Percentiles rank a stretch among this genome's conserved stretches.
These are phyloP conservation scores for Marchantia polymorpha DNA, from an alignment of 225 moss, liverwort and hornwort genomes.

Conservation along the genomic window DNA sequence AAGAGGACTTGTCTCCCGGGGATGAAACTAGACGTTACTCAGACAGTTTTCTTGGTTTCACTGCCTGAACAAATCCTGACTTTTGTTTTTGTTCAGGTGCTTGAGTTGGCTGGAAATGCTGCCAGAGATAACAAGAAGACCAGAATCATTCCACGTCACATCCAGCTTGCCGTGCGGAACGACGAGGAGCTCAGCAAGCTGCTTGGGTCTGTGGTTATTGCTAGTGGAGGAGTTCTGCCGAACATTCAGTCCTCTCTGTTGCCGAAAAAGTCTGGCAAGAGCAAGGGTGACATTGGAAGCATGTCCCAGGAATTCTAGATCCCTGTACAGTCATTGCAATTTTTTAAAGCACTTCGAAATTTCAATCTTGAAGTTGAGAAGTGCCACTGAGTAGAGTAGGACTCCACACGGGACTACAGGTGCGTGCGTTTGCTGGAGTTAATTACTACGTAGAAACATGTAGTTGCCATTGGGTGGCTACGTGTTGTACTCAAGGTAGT, in stretches of 20 bases:
- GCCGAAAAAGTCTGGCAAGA: conserved; percentile 32
- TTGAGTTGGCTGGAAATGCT: conserved; percentile 39
- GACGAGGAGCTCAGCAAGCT: conserved; percentile 37
- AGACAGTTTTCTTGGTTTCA: not conserved
- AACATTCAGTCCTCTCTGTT: conserved; percentile 36
- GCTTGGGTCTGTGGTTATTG: conserved; percentile 33
- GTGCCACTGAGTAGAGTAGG: not conserved
- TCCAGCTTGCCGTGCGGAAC: conserved; percentile 36
- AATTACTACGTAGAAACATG: too few species aligned
- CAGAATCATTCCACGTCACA: conserved; percentile 33
- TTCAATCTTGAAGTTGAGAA: not conserved
- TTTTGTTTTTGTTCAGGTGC: conserved; percentile 13
- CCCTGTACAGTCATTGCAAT: not conserved
- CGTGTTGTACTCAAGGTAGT: not conserved
- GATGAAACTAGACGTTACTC: too few species aligned
- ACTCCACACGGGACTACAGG: not conserved
- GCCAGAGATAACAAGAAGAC: conserved; percentile 40
- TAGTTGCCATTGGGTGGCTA: not conserved
- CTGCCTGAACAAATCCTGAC: not conserved
- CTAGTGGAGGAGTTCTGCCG: conserved; percentile 33
- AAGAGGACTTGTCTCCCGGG: too few species aligned
- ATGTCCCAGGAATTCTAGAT: conserved; percentile 30
- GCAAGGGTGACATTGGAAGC: conserved; percentile 26
- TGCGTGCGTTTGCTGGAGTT: not conserved
- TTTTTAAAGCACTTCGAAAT: not conserved